Base-by-base conservation (phyloP, 331 rosid species). In the Pyracantha coccinea region DNA sequence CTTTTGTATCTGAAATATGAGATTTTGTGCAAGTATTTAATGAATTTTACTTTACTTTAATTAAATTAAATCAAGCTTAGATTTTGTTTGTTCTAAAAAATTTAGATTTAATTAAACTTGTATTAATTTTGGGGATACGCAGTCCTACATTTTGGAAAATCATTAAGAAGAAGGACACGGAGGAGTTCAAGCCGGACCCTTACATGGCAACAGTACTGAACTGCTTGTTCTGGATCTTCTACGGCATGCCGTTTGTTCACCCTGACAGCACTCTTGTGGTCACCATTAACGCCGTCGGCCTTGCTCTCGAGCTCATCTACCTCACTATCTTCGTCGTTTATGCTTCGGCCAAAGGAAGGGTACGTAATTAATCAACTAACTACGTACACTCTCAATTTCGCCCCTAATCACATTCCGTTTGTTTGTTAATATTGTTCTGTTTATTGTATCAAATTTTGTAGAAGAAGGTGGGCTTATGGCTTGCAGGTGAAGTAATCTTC, bases 201-300 rank as follows among this genome's bases (percentile, higher is more conserved):
- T 91, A 91, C 45, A 6, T 89, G 5, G 91, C 92, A 6, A 84
- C 91, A 0, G 55, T 86, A 3, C 38, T 91, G 64, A 91, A 93
- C 68, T 91, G 98, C 81, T 71, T 88, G 9, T 87, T 81, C 14
- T 93, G 96, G 97, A 55, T 81, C 19, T 85, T 86, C 44, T 91
- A 89, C 62, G 96, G 94, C 12, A 2, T 89, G 85, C 98, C 96
- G 1, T 85, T 91, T 50, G 86, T 93, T 27, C 92, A 84, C 45
- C 93, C 92, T 0, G 20, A 93, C 21, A 91, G 87, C 76, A 8
- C 79, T 71, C 76, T 93, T 15, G 93, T 93, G 0, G 5, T 84
- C 76, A 83, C 93, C 15, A 87, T 88, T 23, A 91, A 91, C 25
- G 4, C 62, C 1, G 71, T 82, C 69, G 97, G 96, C 1, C 81